phyloP scores from a whole-genome alignment of 495 filamentous ascomycete species.

The Elasticomyces elasticus region DNA sequence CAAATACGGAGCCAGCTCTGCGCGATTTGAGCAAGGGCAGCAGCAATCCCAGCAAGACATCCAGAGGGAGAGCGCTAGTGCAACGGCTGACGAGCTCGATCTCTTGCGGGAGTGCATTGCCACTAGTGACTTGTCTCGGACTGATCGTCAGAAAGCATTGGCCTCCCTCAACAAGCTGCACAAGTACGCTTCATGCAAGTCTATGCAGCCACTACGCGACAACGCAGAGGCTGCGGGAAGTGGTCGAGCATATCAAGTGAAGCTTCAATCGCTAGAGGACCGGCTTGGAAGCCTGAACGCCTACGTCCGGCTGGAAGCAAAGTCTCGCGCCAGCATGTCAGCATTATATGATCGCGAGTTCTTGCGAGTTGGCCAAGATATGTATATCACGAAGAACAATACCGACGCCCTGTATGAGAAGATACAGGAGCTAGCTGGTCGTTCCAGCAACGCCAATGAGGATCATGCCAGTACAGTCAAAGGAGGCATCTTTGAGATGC shows the following conservation, averaged over 20 bases:
- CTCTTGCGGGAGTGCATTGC: too few species aligned
- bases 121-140: too few species aligned
- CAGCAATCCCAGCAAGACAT: too few species aligned
- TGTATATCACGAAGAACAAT: neutral
- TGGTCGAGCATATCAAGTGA: neutral
- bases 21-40: too few species aligned
- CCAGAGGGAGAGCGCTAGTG: too few species aligned
- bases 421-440: neutral
- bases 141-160: too few species aligned
- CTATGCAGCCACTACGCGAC: neutral
- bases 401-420: neutral
- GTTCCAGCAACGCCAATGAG: neutral
- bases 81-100: too few species aligned
- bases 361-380: neutral
- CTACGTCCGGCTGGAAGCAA: neutral
- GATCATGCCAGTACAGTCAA: neutral
- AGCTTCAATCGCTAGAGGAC: neutral
- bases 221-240: neutral
- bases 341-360: neutral
- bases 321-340: neutral
- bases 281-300: neutral
- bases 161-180: too few species aligned
- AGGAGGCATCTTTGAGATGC: neutral
- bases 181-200: too few species aligned
- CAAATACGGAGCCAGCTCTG: too few species aligned